Percentiles rank a stretch among this genome's conserved stretches.
phyloP scores from a whole-genome alignment of 163 green algal species.

The Chloroidium sp. region DNA sequence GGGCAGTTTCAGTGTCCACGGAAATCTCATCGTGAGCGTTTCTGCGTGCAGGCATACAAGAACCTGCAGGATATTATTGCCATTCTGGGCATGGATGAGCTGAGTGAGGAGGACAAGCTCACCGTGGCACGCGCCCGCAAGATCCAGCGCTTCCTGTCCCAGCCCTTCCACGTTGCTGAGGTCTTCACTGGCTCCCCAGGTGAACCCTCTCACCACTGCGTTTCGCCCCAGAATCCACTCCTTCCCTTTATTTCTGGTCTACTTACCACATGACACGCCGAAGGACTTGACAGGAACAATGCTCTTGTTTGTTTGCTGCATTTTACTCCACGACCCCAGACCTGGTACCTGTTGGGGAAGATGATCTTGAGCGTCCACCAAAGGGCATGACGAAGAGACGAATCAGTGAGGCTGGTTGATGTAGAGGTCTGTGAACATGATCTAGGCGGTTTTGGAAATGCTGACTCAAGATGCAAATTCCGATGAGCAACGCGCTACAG shows the following conservation, averaged over 20 bases:
- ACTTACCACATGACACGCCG: too few species aligned
- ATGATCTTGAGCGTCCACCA: too few species aligned
- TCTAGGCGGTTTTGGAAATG: too few species aligned
- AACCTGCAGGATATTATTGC: constrained; percentile 99
- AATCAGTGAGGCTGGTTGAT: too few species aligned
- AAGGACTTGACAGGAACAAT: too few species aligned
- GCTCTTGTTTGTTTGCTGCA: neutral
- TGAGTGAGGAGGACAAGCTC: constrained; percentile 99
- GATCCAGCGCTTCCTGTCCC: constrained; percentile 97
- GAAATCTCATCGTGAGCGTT: neutral
- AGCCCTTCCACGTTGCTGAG: constrained; percentile 91
- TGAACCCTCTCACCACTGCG: neutral
- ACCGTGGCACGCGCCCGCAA: constrained; percentile 96
- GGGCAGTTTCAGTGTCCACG: neutral
- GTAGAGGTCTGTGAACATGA: too few species aligned
- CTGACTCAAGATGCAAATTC: too few species aligned
- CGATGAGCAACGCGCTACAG: too few species aligned
- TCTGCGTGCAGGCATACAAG: constrained; percentile 88
- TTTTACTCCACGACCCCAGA: too few species aligned
- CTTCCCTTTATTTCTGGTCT: too few species aligned
- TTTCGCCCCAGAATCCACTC: too few species aligned
- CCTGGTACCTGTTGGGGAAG: neutral
- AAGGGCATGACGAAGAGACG: too few species aligned
- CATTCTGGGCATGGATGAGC: constrained; percentile 99
- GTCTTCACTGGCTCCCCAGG: constrained; percentile 62